Percentiles rank a stretch among this genome's conserved stretches.
phyloP scores from a whole-genome alignment of 169 alveolate species.

The Sarcocystis neurona region DNA sequence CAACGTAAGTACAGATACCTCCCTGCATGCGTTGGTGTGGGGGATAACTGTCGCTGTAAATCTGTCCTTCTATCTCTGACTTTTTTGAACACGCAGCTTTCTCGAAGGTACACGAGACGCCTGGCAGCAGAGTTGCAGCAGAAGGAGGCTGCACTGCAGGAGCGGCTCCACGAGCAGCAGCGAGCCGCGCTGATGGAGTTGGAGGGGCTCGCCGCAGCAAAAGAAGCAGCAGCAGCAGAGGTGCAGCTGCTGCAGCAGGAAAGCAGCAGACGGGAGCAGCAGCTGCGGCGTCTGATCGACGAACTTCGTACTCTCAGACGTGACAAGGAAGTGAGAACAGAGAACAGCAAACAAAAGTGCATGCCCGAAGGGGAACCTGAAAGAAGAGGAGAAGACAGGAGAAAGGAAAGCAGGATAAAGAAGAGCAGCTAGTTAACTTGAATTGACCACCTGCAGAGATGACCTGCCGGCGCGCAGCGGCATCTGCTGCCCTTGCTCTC shows the following conservation, averaged over 20 bases:
- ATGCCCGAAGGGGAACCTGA: not conserved
- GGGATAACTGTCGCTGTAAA: too few species aligned
- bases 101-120: conserved; percentile 40
- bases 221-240: not conserved
- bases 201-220: not conserved
- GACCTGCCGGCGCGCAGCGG: too few species aligned
- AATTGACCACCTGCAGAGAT: too few species aligned
- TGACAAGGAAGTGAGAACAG: too few species aligned
- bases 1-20: too few species aligned
- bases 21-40: too few species aligned
- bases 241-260: conserved; percentile 20
- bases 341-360: not conserved
- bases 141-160: conserved; percentile 20
- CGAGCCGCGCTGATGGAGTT: not conserved
- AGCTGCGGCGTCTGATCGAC: too few species aligned
- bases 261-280: not conserved
- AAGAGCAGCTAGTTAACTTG: too few species aligned
- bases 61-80: too few species aligned
- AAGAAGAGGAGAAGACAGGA: not conserved
- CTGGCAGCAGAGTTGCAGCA: conserved; percentile 41
- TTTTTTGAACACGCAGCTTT: too few species aligned
- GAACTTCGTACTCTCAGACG: too few species aligned
- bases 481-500: too few species aligned
- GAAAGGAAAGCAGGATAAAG: not conserved
- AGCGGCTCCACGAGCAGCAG: conserved; percentile 38